Evolutionary conservation across 148 eudicot genomes (phyloP).

Genomic region (Gaultheria prostrata): DNA sequence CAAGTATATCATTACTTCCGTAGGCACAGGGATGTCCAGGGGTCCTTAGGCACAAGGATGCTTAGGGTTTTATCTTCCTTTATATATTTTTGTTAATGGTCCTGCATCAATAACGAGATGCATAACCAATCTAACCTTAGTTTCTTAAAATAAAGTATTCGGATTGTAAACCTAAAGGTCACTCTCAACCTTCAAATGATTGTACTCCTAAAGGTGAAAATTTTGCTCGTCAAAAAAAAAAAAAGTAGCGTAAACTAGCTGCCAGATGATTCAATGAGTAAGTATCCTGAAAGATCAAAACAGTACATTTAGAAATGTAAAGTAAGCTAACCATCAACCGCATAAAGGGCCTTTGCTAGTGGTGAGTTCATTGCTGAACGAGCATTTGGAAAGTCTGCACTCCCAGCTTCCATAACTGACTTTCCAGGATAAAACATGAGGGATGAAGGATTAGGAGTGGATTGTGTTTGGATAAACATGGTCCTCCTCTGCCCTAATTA

Average conservation of each 20-base stretch:
- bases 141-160: background rate
- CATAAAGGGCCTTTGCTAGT: slow-evolving; percentile 67
- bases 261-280: background rate
- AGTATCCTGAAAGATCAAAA: background rate
- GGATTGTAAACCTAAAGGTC: background rate
- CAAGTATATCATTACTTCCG: too few species aligned
- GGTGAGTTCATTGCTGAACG: slow-evolving; percentile 91
- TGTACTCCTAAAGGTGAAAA: background rate
- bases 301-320: background rate
- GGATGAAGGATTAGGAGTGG: slow-evolving; percentile 91
- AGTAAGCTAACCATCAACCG: slow-evolving; percentile 64
- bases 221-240: background rate
- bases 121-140: background rate
- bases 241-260: background rate
- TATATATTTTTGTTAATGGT: too few species aligned
- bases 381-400: slow-evolving; percentile 90
- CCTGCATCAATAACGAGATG: background rate
- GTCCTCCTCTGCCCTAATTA: slow-evolving; percentile 80
- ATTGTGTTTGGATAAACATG: slow-evolving; percentile 92
- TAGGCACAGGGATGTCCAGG: too few species aligned
- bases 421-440: slow-evolving; percentile 95
- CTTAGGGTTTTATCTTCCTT: too few species aligned
- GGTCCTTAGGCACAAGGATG: too few species aligned
- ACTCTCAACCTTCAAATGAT: background rate
- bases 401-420: slow-evolving; percentile 85